A percentile compares a stretch with the other conserved stretches of the same genome.
Conservation (phyloP, 805 yeast species). For the Candida succiphila region DNA sequence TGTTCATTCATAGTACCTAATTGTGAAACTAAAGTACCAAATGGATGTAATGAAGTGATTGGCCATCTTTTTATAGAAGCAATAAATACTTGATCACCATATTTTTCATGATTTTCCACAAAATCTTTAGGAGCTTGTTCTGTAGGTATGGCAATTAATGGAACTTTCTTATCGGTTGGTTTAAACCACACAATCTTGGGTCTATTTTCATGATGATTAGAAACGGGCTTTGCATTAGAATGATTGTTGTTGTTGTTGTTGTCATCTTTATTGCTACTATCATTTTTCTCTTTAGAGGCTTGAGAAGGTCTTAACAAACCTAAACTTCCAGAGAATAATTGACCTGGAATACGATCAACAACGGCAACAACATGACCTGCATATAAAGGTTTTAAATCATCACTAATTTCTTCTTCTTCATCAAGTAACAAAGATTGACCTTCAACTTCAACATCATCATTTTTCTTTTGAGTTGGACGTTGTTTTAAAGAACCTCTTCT, state of each 20-base stretch:
- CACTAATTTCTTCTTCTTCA: conserved; percentile 93
- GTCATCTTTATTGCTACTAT: conserved; percentile 32
- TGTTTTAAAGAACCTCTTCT: conserved; percentile 90
- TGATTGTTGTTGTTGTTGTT: conserved; percentile 14
- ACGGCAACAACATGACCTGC: conserved; percentile 99
- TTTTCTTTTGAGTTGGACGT: conserved; percentile 94
- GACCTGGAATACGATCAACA: conserved; percentile 95
- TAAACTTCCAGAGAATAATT: conserved; percentile 86
- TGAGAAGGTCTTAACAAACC: conserved; percentile 95
- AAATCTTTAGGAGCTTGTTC: conserved; percentile 96
- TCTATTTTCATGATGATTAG: conserved; percentile 22
- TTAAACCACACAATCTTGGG: conserved; percentile 99
- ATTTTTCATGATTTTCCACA: conserved; percentile 81
- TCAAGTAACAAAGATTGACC: conserved; percentile 87
- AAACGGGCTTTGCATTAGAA: conserved; percentile 5
- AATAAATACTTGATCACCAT: conserved; percentile 74
- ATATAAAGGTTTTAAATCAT: conserved; percentile 84
- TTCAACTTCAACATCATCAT: conserved; percentile 97
- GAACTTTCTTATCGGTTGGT: conserved; percentile 97
- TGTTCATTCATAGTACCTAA: conserved; percentile 75
- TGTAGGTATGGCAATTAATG: conserved; percentile 95
- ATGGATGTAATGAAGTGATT: conserved; percentile 95
- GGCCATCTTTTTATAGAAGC: conserved; percentile 99
- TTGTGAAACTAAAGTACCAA: conserved; percentile 85
- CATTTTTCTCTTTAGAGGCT: conserved; percentile 67